Evolutionary conservation across 495 filamentous ascomycete species (phyloP), one percentile per base, ranked within the genome.

Genomic region (Daldinia caldariorum): DNA sequence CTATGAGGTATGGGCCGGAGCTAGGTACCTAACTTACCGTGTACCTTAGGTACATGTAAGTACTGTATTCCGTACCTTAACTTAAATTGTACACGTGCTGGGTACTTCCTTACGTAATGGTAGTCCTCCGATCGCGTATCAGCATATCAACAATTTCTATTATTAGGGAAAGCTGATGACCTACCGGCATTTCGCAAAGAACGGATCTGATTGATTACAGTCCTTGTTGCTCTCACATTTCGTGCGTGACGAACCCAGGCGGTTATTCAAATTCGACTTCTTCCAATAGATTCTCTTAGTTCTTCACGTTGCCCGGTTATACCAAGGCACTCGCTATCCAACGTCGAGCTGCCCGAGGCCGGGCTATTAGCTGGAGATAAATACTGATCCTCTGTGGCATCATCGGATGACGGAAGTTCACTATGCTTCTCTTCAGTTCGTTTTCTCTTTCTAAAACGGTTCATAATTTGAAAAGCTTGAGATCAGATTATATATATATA

Each of bases 71-170:
- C n/a, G 32, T 35, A 35, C 34, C 2, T 35, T 35, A 7, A 35
- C 6, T 26, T 26, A 26, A 26, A 3, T 26, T 26, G 3, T 26
- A 26, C 26, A 26, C 3, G 26, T 26, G 26, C 26, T 26, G 3
- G 26, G 26, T 26, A 26, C 3, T 26, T 3, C 26, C 1, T 26
- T 26, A 26, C 26, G 26, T 26, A 26, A 26, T 26, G 3, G 34
- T 59, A 16, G n/a, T 45, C 49, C 61, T 62, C 69, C 63, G 55
- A 63, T 67, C 32, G 63, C 67, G 37, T 65, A 70, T 70, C 67
- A 61, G 61, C 43, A 4, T 26, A 26, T 3, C 26, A n/a, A n/a
- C n/a, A n/a, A 58, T 61, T 57, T 56, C 61, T 45, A 45, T 55
- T 61, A 61, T 65, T 66, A 59, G 66, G 49, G 56, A 9, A 38